Percentiles rank a stretch among this genome's conserved stretches.
Conservation (phyloP, 495 filamentous ascomycete genomes). For the Polyplosphaeria fusca region DNA sequence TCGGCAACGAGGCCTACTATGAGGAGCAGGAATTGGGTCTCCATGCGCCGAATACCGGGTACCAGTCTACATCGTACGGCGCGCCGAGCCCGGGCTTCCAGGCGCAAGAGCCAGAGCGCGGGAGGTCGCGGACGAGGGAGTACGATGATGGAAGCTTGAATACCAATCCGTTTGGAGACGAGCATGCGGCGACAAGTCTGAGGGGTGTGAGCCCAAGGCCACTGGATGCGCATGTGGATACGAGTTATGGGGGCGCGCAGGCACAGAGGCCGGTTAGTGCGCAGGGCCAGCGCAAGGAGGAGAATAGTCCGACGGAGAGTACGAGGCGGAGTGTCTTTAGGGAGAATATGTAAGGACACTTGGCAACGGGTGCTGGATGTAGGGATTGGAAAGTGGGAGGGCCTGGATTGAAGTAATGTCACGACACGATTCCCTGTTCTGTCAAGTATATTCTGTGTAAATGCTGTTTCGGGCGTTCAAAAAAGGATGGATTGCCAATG, state of each 20-base stretch:
- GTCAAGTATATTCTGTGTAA: no score
- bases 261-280: no score
- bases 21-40: constrained; percentile 62
- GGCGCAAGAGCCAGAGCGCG: constrained; percentile 25
- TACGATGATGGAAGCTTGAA: constrained; percentile 34
- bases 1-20: constrained; percentile 62
- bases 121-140: constrained; percentile 38
- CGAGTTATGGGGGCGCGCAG: constrained; percentile 23
- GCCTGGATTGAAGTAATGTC: no score
- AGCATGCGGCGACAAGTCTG: constrained; percentile 39
- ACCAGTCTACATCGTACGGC: constrained; percentile 25
- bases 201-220: constrained; percentile 43
- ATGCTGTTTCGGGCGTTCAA: no score
- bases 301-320: constrained; percentile 48
- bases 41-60: constrained; percentile 37
- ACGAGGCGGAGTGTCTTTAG: constrained; percentile 53
- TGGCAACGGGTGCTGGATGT: no score
- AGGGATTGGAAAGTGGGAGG: not conserved
- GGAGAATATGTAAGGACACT: constrained; percentile 49
- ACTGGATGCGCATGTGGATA: constrained; percentile 32
- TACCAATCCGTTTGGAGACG: constrained; percentile 45
- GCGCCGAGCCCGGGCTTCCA: constrained; percentile 22
- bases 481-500: no score
- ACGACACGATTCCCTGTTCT: no score
- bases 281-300: constrained; percentile 34